Percentiles rank a stretch among this genome's conserved stretches.
These are phyloP conservation scores for Boletus edulis DNA, from an alignment of 768 basidiomycete species.

Conservation along the genomic window DNA sequence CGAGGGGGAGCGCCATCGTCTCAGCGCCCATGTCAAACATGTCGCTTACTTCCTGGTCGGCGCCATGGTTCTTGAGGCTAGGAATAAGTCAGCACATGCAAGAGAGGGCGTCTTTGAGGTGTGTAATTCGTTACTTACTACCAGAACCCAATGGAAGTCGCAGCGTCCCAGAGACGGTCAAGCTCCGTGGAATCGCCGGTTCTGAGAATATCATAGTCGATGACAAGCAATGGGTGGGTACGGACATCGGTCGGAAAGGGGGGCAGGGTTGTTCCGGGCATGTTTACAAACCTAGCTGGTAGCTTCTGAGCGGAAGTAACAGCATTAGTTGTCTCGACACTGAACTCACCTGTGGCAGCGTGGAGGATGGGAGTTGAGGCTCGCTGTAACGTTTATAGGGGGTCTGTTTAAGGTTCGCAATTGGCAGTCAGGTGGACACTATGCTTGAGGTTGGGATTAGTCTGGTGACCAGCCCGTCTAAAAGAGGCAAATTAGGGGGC, in stretches of 20 bases:
- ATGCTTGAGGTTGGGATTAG: too few species aligned
- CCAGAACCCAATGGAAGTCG: conserved; percentile 51
- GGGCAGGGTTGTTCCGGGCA: conserved; percentile 34
- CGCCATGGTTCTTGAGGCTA: conserved; percentile 45
- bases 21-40: conserved; percentile 45
- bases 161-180: conserved; percentile 45
- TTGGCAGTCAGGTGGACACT: too few species aligned
- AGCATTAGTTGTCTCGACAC: not conserved
- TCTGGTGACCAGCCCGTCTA: too few species aligned
- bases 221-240: conserved; percentile 44
- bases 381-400: too few species aligned
- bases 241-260: conserved; percentile 45
- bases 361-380: not conserved
- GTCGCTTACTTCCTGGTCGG: conserved; percentile 32
- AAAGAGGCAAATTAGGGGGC: too few species aligned
- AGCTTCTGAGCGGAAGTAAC: not conserved
- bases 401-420: too few species aligned
- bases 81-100: not conserved
- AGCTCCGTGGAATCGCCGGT: conserved; percentile 37
- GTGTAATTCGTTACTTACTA: conserved; percentile 37
- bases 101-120: too few species aligned
- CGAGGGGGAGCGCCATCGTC: conserved; percentile 39
- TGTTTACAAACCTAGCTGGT: conserved; percentile 8
- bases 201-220: conserved; percentile 42
- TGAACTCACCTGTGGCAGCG: not conserved